Evolutionary conservation across 768 basidiomycete species (phyloP), one percentile per base, ranked within the genome.

Genomic region (Phanerochaete carnosa): DNA sequence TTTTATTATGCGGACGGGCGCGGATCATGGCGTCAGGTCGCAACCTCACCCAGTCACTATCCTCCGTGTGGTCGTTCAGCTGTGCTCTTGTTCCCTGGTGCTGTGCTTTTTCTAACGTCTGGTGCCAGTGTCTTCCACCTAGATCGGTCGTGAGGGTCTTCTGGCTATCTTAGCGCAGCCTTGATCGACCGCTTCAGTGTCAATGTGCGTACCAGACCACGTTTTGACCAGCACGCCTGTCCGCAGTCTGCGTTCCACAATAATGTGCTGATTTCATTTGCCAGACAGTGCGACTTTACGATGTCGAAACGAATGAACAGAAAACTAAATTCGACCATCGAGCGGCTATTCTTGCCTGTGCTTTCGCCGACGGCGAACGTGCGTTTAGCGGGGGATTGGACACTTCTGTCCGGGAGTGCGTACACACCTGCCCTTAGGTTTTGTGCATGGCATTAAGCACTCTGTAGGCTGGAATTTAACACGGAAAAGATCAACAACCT

Each of bases 381-480:
- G 94, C 82, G 0, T 98, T 86, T 69, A 94, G 90, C 59, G 96
- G 94, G 3, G 94, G 95, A 0, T 76, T 97, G 23, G 94, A 95
- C 66, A 88, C 90, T 9, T 83, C 87, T 23, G 85, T 97, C 2
- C 75, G 92, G 73, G 85, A 90, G 94, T 96, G 62, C 65, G 88
- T 82, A 51, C n/a, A 26, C 45, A 32, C 25, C 15, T 61, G 23
- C 32, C 37, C 43, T 52, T 19, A 23, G 16, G 15, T 50, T 9
- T 9, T 19, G 23, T 12, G 11, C 54, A 12, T 37, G 35, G 61
- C 19, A 8, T 43, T 56, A 37, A 29, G n/a, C 29, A 29, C 13
- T 3, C 6, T 37, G 15, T 64, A 96, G 95, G 67, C 78, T 96
- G 59, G 90, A 97, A 62, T 77, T 98, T 1, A 75, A 81, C 23